phyloP scores from a whole-genome alignment of 305 asterid species.

The Fraxinus dipetala region DNA sequence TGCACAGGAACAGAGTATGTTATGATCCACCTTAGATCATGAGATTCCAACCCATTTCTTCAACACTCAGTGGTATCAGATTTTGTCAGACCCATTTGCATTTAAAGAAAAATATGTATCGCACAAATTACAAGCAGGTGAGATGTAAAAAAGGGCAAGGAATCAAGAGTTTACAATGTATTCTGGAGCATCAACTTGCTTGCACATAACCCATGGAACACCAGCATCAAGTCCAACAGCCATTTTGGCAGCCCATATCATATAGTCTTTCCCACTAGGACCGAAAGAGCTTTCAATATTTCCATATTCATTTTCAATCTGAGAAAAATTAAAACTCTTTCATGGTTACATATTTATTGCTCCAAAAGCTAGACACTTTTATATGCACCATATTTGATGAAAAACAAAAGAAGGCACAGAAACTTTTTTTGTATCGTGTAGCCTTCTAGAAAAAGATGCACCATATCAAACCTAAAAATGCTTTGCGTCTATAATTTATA shows the following conservation, averaged over 20 bases:
- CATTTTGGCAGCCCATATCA: slow-evolving; percentile 93
- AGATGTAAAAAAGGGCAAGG: slow-evolving; percentile 20
- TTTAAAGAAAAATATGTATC: background rate
- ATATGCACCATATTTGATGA: background rate
- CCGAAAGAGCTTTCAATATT: slow-evolving; percentile 75
- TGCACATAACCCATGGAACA: slow-evolving; percentile 99
- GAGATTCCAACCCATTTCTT: background rate
- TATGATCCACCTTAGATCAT: slow-evolving; percentile 17
- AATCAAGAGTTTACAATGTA: slow-evolving; percentile 53
- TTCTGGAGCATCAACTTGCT: slow-evolving; percentile 93
- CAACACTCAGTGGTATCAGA: slow-evolving; percentile 14
- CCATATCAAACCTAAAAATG: background rate
- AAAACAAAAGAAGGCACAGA: background rate
- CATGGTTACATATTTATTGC: slow-evolving; percentile 15
- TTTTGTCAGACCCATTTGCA: slow-evolving; percentile 7
- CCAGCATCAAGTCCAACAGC: slow-evolving; percentile 87
- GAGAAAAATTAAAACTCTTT: slow-evolving; percentile 24
- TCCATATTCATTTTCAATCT: slow-evolving; percentile 98
- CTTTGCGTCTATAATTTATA: slow-evolving; percentile 7
- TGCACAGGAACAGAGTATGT: slow-evolving; percentile 14
- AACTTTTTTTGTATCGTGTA: background rate
- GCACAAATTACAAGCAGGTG: slow-evolving; percentile 16
- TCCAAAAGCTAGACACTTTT: background rate
- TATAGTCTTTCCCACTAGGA: slow-evolving; percentile 58
- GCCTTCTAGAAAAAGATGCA: background rate